A percentile compares a stretch with the other conserved stretches of the same genome.
These are phyloP conservation scores for Nothomitra cinnamomea DNA, from an alignment of 2,329 filamentous ascomycete genomes.

Conservation along the genomic window DNA sequence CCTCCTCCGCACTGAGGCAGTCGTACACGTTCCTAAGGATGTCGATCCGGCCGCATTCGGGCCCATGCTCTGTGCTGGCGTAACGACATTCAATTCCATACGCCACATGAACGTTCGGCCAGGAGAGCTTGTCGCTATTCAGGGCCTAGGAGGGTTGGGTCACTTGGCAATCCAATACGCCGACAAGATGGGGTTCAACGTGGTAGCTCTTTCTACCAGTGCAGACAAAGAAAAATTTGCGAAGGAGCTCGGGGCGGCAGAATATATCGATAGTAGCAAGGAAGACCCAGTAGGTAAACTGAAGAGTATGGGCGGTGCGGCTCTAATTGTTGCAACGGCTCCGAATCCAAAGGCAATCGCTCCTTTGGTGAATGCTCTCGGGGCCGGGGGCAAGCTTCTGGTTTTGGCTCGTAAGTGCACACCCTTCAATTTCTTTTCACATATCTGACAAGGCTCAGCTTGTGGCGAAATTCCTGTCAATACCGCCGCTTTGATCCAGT, in stretches of 20 bases:
- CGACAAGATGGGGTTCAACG: constrained; percentile 33
- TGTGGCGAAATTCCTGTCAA: constrained; percentile 28
- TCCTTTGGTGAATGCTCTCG: constrained; percentile 21
- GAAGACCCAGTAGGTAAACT: constrained; percentile 20
- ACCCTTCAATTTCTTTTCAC: constrained; percentile 1
- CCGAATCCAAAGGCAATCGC: constrained; percentile 20
- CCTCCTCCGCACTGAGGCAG: constrained; percentile 21
- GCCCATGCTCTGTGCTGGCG: constrained; percentile 32
- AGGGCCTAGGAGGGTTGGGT: constrained; percentile 35
- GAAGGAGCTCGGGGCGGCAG: constrained; percentile 35
- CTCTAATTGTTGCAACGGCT: constrained; percentile 22
- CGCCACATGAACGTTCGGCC: constrained; percentile 28
- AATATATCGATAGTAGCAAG: constrained; percentile 33
- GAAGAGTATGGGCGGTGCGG: constrained; percentile 21
- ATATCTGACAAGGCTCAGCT: constrained; percentile 14
- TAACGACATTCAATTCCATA: constrained; percentile 35
- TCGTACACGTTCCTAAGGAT: constrained; percentile 29
- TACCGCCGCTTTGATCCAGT: constrained; percentile 26
- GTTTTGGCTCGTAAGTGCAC: constrained; percentile 18
- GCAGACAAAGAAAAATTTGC: constrained; percentile 35
- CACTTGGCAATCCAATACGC: constrained; percentile 37
- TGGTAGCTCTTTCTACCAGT: constrained; percentile 33
- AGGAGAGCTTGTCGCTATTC: constrained; percentile 31
- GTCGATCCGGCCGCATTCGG: constrained; percentile 28
- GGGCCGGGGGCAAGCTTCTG: constrained; percentile 20